Conservation (phyloP, 1,139 yeast species). For the Saccharomyces uvarum region DNA sequence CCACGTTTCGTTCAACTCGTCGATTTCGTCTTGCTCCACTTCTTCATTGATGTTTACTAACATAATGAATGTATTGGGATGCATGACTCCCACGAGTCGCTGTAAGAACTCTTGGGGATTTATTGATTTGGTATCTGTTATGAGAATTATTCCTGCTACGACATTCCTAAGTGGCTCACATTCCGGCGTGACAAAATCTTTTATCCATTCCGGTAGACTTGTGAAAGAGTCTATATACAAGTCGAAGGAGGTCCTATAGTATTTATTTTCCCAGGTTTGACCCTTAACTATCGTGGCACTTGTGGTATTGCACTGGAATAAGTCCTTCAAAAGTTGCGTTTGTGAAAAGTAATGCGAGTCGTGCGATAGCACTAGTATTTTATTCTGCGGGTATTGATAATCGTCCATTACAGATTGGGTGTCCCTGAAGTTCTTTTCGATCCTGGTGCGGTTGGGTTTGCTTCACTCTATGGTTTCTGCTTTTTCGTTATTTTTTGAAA, state of each 20-base stretch:
- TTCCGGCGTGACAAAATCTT: conserved; percentile 21
- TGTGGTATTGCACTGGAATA: not conserved
- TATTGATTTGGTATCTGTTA: conserved; percentile 4
- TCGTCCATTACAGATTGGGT: not conserved
- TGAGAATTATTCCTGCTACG: conserved; percentile 27
- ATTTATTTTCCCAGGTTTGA: conserved; percentile 28
- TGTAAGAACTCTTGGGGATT: not conserved
- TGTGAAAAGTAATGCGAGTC: not conserved
- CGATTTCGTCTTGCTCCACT: conserved; percentile 7
- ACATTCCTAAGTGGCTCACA: conserved; percentile 25
- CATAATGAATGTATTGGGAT: conserved; percentile 10
- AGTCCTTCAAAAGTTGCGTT: not conserved
- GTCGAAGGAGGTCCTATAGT: conserved; percentile 25
- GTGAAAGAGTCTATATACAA: conserved; percentile 30
- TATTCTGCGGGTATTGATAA: not conserved
- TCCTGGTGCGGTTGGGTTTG: not conserved
- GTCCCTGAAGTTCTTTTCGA: not conserved
- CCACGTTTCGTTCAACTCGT: conserved; percentile 13
- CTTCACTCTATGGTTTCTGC: not conserved
- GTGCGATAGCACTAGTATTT: not conserved
- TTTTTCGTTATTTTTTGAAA: not conserved
- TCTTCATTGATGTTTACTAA: conserved; percentile 9
- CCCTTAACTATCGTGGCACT: conserved; percentile 15
- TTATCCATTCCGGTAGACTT: conserved; percentile 23
- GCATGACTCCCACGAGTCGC: not conserved